Base-by-base conservation (phyloP, 129 eudicot genomes). In the Silybum marianum region DNA sequence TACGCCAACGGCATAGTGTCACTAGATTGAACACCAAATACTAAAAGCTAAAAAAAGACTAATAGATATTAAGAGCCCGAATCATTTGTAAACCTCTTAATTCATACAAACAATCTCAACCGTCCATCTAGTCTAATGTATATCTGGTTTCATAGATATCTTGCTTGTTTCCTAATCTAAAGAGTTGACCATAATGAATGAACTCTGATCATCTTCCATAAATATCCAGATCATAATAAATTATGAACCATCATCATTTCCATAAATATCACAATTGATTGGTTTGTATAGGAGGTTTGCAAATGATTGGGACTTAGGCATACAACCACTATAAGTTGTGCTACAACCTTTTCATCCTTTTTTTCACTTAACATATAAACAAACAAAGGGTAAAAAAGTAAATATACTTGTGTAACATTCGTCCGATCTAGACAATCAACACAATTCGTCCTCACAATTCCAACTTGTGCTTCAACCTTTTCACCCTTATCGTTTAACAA, bases 381-480 rank as follows among this genome's bases (percentile, higher is more conserved):
- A 7, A 60, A 76, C 19, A 70, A 34, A 70, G 44, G n/a, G 54
- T 18, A 5, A 6, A 77, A 80, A 54, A 36, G 81, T n/a, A 51
- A 38, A 60, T 24, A 14, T 77, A 89, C 97, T 91, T 92, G 97
- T 46, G 94, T 92, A 44, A 92, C 94, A 79, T 92, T 92, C 77
- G 97, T 92, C 16, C 97, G 94, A 82, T 92, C 97, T 80, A 92
- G 84, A 88, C 97, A 92, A 60, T 92, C 97, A 67, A 92, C 82
- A 87, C 97, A 92, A 67, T 92, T 92, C 73, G 97, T 90, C 80
- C 97, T 86, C 65, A 88, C 93, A 70, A 92, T 86, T 72, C 97
- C 97, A 75, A 58, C 24, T 84, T 92, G 97, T 54, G 32, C 80
- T 85, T 90, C 91, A 79, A 88, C 85, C 69, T 85, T 88, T 68